phyloP scores from a whole-genome alignment of 257 asterid genomes.

The Nicotiana knightiana region DNA sequence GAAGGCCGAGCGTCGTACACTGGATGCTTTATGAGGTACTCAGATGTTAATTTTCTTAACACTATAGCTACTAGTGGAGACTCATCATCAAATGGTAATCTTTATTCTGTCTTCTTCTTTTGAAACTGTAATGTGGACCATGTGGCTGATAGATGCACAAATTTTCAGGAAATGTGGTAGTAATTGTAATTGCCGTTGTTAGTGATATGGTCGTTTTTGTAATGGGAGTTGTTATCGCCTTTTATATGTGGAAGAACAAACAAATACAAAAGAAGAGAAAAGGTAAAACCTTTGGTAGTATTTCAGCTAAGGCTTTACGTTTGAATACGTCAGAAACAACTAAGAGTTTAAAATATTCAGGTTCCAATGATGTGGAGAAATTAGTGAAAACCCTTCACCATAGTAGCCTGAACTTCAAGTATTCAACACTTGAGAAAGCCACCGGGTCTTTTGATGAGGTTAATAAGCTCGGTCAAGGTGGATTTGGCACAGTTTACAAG shows the following conservation, averaged over 20 bases:
- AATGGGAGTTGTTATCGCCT: conserved; percentile 41
- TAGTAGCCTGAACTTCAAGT: conserved; percentile 86
- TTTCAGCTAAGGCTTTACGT: not conserved
- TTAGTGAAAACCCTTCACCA: conserved; percentile 65
- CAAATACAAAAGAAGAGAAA: conserved; percentile 61
- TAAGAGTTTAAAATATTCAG: conserved; percentile 12
- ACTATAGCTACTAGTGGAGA: conserved; percentile 32
- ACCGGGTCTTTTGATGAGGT: conserved; percentile 65
- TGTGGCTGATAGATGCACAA: not conserved
- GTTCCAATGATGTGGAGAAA: conserved; percentile 53
- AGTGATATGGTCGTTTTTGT: conserved; percentile 47
- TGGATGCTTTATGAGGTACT: conserved; percentile 45
- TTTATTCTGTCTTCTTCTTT: not conserved
- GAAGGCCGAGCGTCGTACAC: conserved; percentile 41
- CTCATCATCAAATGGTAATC: conserved; percentile 50
- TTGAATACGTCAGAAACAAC: not conserved
- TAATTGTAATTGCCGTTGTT: conserved; percentile 37
- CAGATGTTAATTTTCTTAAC: conserved; percentile 37
- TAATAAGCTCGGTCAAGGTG: conserved; percentile 94
- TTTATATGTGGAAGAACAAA: conserved; percentile 48
- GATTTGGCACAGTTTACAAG: conserved; percentile 86
- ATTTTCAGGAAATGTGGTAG: conserved; percentile 44
- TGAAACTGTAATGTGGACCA: not conserved
- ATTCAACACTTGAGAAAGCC: conserved; percentile 87
- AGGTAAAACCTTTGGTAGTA: conserved; percentile 32